phyloP scores from a whole-genome alignment of 192 early-diverging fungal genomes.

The Coemansia sp. region DNA sequence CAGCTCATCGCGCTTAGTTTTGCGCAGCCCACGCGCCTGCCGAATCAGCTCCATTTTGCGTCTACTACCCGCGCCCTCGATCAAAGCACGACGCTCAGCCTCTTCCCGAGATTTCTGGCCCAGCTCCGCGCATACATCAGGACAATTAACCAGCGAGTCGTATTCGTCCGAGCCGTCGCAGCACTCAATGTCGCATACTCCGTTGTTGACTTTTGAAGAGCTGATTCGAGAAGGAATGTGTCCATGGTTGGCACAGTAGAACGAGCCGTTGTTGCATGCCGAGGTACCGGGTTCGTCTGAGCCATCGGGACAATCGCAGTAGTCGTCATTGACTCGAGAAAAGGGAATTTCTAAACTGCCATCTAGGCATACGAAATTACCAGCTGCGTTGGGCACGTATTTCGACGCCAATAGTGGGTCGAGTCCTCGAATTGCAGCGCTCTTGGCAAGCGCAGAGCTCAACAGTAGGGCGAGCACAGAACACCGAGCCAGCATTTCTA shows the following conservation, averaged over 20 bases:
- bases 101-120: conserved; percentile 40
- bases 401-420: conserved; percentile 23
- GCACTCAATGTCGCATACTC: conserved; percentile 91
- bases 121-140: conserved; percentile 73
- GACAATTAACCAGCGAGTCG: conserved; percentile 62
- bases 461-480: not conserved
- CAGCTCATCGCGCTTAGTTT: conserved; percentile 23
- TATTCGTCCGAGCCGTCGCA: conserved; percentile 97
- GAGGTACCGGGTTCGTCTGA: conserved; percentile 96
- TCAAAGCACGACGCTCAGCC: conserved; percentile 6
- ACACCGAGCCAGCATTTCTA: not conserved
- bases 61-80: conserved; percentile 21
- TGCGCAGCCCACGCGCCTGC: conserved; percentile 28
- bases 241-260: conserved; percentile 83
- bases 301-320: conserved; percentile 95
- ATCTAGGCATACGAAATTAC: conserved; percentile 74
- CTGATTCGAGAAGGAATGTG: conserved; percentile 71
- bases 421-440: conserved; percentile 26
- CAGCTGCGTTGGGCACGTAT: conserved; percentile 22
- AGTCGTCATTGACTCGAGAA: conserved; percentile 90
- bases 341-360: conserved; percentile 69
- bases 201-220: conserved; percentile 86
- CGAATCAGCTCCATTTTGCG: conserved; percentile 26
- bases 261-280: conserved; percentile 79
- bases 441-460: not conserved